Evolutionary conservation across 192 early-diverging fungal genomes (phyloP).

Genomic region (Piromyces sp.): DNA sequence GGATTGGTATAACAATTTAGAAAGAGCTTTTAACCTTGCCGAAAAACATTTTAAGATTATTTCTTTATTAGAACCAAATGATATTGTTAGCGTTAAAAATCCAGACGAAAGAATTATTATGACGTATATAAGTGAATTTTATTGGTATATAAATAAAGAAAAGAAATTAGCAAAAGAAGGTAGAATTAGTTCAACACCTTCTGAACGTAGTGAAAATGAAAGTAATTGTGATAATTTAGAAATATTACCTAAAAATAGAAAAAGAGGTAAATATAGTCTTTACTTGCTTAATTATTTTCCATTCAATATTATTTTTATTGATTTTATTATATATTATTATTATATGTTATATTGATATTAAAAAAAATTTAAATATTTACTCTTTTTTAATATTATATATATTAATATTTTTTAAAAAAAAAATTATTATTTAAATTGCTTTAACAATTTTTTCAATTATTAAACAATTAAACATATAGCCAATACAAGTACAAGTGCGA

Average conservation of each 20-base stretch:
- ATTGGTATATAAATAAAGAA: background rate
- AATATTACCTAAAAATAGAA: background rate
- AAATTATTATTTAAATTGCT: too few relatives aligned
- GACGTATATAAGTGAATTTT: slow-evolving; percentile 9
- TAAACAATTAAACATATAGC: background rate
- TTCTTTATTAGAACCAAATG: slow-evolving; percentile 8
- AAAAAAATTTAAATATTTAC: too few relatives aligned
- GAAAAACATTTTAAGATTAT: slow-evolving; percentile 8
- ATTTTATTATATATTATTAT: too few relatives aligned
- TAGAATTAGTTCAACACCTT: background rate
- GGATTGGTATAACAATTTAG: slow-evolving; percentile 9
- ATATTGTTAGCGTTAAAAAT: slow-evolving; percentile 6
- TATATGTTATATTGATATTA: too few relatives aligned
- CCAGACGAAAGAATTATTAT: slow-evolving; percentile 16
- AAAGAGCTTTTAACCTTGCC: slow-evolving; percentile 8
- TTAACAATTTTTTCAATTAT: too few relatives aligned
- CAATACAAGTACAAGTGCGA: background rate
- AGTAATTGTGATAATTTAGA: background rate
- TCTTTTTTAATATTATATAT: too few relatives aligned
- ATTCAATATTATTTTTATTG: too few relatives aligned
- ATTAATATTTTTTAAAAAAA: too few relatives aligned
- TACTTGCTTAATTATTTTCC: too few relatives aligned
- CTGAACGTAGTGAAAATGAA: background rate
- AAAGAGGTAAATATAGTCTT: background rate
- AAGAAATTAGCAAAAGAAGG: background rate